phyloP scores from a whole-genome alignment of 257 asterid genomes.

The Salvia splendens region DNA sequence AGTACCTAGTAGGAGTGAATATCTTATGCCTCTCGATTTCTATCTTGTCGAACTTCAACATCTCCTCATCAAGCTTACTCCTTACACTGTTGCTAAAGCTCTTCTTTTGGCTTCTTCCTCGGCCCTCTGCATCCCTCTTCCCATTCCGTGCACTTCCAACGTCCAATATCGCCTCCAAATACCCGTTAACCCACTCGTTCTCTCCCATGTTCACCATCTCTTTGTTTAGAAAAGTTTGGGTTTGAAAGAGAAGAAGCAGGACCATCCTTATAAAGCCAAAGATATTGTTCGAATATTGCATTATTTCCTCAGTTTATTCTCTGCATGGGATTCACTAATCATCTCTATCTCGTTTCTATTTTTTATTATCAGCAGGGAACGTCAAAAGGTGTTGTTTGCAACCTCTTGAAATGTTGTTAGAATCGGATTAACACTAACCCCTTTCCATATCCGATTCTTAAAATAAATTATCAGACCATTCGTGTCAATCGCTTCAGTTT shows the following conservation, averaged over 20 bases:
- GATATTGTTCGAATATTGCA: not conserved
- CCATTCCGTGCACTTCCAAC: constrained; percentile 42
- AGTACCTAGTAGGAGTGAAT: constrained; percentile 64
- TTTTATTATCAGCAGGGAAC: not conserved
- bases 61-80: constrained; percentile 41
- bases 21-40: constrained; percentile 34
- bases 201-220: constrained; percentile 45
- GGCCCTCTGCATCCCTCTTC: constrained; percentile 24
- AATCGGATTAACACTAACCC: not conserved
- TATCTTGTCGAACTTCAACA: constrained; percentile 37
- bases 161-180: constrained; percentile 74
- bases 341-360: not conserved
- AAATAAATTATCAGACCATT: not conserved
- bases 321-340: constrained; percentile 29
- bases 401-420: not conserved
- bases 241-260: constrained; percentile 29
- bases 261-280: constrained; percentile 38
- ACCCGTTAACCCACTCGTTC: constrained; percentile 71
- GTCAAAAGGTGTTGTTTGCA: not conserved
- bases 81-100: constrained; percentile 4
- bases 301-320: constrained; percentile 16
- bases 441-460: not conserved
- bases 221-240: constrained; percentile 23
- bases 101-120: constrained; percentile 22
- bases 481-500: not conserved